Evolutionary conservation across 495 filamentous ascomycete genomes (phyloP).

Genomic region (Aspergillus asperescens): DNA sequence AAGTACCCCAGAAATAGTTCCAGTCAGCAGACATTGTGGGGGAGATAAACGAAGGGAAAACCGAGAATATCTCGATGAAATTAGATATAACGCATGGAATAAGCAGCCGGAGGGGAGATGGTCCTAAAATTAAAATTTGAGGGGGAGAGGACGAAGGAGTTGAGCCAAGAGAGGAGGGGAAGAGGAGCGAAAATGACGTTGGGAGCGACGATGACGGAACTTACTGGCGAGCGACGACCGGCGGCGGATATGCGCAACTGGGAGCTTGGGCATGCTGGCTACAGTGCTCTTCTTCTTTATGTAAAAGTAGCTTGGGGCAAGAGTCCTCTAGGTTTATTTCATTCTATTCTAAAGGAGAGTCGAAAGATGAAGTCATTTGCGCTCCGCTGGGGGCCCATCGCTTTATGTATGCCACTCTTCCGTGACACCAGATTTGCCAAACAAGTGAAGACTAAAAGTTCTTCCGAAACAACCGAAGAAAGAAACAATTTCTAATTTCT

Average conservation of each 20-base stretch:
- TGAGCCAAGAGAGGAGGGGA: conserved; percentile 12
- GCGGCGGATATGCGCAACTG: conserved; percentile 19
- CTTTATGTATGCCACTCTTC: conserved; percentile 11
- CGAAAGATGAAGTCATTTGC: conserved; percentile 4
- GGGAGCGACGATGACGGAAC: conserved; percentile 11
- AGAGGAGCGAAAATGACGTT: conserved; percentile 20
- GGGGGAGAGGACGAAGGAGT: conserved; percentile 4
- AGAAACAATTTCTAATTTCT: background rate
- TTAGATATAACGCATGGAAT: background rate
- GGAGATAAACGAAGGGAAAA: conserved; percentile 1
- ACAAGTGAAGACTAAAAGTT: background rate
- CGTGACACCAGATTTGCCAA: background rate
- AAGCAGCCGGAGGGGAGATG: background rate
- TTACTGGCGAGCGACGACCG: conserved; percentile 36
- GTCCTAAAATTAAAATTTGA: background rate
- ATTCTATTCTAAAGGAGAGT: conserved; percentile 1
- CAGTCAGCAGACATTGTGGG: conserved; percentile 35
- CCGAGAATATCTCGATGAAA: conserved; percentile 4
- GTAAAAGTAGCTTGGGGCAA: conserved; percentile 2
- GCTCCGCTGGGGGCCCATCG: background rate
- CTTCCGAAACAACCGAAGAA: background rate
- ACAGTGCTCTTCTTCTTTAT: conserved; percentile 9
- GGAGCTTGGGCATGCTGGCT: conserved; percentile 25
- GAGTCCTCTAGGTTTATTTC: conserved; percentile 3
- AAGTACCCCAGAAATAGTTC: conserved; percentile 21